phyloP scores from a whole-genome alignment of 805 yeast species.

The Kluyveromyces wickerhamii region DNA sequence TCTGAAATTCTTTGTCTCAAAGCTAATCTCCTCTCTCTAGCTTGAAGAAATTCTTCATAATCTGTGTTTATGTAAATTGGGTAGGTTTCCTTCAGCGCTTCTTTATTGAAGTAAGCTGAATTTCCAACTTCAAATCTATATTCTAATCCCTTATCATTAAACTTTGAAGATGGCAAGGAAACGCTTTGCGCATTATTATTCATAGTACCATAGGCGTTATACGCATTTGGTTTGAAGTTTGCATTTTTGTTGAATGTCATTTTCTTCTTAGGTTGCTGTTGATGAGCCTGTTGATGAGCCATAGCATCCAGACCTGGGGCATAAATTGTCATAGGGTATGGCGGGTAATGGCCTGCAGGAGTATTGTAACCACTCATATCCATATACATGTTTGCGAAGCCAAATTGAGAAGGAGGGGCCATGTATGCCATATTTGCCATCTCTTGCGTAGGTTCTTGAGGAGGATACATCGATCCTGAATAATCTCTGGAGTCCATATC shows the following conservation, averaged over 20 bases:
- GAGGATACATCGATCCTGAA: conserved; percentile 5
- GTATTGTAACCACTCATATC: conserved; percentile 4
- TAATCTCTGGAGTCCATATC: conserved; percentile 4
- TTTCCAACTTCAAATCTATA: conserved; percentile 11
- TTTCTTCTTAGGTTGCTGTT: conserved; percentile 2
- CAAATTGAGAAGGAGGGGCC: conserved; percentile 5
- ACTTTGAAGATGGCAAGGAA: neutral
- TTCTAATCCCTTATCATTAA: conserved; percentile 4
- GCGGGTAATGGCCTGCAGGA: conserved; percentile 4
- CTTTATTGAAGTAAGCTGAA: conserved; percentile 7
- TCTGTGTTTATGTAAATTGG: conserved; percentile 27
- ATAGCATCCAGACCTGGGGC: conserved; percentile 4
- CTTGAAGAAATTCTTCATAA: conserved; percentile 26
- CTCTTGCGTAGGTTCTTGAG: conserved; percentile 4
- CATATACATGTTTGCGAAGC: conserved; percentile 6
- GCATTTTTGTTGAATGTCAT: conserved; percentile 5
- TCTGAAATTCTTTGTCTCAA: conserved; percentile 11
- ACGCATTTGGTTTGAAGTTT: conserved; percentile 5
- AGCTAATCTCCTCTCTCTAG: conserved; percentile 20
- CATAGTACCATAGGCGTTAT: conserved; percentile 1
- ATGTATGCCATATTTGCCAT: conserved; percentile 5
- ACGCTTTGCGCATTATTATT: neutral
- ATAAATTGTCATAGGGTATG: conserved; percentile 5
- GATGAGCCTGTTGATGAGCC: conserved; percentile 4
- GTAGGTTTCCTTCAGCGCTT: conserved; percentile 15